A percentile compares a stretch with the other conserved stretches of the same genome.
These are phyloP conservation scores for Adenanthera pavonina DNA, from an alignment of 306 rosid species.

Conservation along the genomic window DNA sequence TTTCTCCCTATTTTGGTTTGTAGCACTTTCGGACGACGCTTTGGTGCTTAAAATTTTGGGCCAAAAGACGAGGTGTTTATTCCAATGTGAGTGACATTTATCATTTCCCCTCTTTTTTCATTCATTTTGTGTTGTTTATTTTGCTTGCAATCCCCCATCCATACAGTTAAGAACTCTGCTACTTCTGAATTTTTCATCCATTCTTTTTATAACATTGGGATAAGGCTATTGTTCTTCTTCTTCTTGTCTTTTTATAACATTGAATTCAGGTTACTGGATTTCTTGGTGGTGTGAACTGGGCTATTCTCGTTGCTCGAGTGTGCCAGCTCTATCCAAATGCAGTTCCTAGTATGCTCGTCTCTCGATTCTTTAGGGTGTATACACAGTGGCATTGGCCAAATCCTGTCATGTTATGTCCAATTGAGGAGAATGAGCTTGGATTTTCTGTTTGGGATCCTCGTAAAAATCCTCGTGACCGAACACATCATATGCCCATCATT, in stretches of 20 bases:
- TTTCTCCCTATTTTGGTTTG: background rate
- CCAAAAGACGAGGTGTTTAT: slow-evolving; percentile 89
- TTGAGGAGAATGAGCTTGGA: slow-evolving; percentile 88
- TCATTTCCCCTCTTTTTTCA: background rate
- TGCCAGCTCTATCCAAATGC: slow-evolving; percentile 98
- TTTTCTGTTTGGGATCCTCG: slow-evolving; percentile 95
- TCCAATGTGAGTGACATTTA: slow-evolving; percentile 73
- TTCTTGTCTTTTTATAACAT: background rate
- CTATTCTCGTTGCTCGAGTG: slow-evolving; percentile 89
- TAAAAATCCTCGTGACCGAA: slow-evolving; percentile 80
- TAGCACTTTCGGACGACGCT: slow-evolving; percentile 85
- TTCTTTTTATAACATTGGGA: slow-evolving; percentile 10
- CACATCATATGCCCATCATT: slow-evolving; percentile 92
- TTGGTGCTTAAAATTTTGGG: slow-evolving; percentile 90
- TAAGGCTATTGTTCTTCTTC: slow-evolving; percentile 65
- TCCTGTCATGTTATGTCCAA: slow-evolving; percentile 88
- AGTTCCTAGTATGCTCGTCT: slow-evolving; percentile 90
- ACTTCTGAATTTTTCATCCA: background rate
- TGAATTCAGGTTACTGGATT: slow-evolving; percentile 86
- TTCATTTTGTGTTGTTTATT: background rate
- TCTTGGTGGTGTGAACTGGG: slow-evolving; percentile 98
- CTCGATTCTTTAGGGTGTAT: slow-evolving; percentile 91
- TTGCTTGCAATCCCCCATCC: background rate
- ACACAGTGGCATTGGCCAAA: slow-evolving; percentile 99
- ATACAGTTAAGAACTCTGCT: background rate